A percentile compares a stretch with the other conserved stretches of the same genome.
These are phyloP conservation scores for Botryotinia globosa DNA, from an alignment of 2,329 filamentous ascomycete species.

Conservation along the genomic window DNA sequence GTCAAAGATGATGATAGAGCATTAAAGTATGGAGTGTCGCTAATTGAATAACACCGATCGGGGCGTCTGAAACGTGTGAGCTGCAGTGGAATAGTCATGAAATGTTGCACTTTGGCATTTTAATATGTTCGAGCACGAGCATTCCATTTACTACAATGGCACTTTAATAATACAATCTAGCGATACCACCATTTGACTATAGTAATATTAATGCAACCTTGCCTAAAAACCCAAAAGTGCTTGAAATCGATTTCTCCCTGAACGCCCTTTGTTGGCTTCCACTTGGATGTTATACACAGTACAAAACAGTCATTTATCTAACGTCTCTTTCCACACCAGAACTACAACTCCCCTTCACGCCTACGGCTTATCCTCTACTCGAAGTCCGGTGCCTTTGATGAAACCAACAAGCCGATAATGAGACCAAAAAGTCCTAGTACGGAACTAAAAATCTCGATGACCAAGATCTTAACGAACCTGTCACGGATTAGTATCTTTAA, in stretches of 20 bases:
- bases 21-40: background rate
- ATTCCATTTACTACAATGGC: slow-evolving; percentile 20
- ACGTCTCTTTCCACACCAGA: slow-evolving; percentile 8
- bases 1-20: background rate
- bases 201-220: slow-evolving; percentile 23
- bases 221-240: slow-evolving; percentile 20
- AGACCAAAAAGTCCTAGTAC: slow-evolving; percentile 94
- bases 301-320: slow-evolving; percentile 21
- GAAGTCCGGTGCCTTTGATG: slow-evolving; percentile 79
- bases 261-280: slow-evolving; percentile 26
- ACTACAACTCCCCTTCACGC: background rate
- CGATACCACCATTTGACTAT: slow-evolving; percentile 23
- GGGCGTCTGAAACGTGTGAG: background rate
- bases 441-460: slow-evolving; percentile 99
- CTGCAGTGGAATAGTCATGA: background rate
- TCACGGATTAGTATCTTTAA: slow-evolving; percentile 24
- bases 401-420: slow-evolving; percentile 88
- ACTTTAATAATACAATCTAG: slow-evolving; percentile 34
- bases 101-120: background rate
- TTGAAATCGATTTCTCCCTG: slow-evolving; percentile 28
- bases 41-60: background rate
- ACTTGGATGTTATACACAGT: slow-evolving; percentile 30
- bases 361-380: slow-evolving; percentile 16
- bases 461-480: slow-evolving; percentile 97
- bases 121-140: background rate